Percentiles rank a stretch among this genome's conserved stretches.
Evolutionary conservation across 441 rosid genomes (phyloP).

Genomic region (Populus tomentosa): DNA sequence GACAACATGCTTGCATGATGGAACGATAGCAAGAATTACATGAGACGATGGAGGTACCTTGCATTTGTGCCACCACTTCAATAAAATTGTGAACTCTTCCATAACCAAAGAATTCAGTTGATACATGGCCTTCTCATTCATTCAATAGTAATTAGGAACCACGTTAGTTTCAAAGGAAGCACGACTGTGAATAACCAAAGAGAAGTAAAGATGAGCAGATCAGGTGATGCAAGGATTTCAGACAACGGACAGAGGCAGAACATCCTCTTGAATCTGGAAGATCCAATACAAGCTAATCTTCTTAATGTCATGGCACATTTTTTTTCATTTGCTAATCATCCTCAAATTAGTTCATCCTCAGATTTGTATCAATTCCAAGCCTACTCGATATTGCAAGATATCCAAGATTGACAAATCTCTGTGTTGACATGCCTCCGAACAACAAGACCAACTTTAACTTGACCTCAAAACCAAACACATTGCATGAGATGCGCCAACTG

Average conservation of each 20-base stretch:
- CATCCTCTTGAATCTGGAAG: not conserved
- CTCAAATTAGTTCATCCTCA: not conserved
- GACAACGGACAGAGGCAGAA: not conserved
- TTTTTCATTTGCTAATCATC: not conserved
- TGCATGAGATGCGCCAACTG: conserved; percentile 88
- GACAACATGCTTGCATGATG: not conserved
- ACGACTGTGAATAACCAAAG: not conserved
- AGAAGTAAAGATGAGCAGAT: not conserved
- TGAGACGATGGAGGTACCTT: not conserved
- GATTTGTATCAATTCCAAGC: not conserved
- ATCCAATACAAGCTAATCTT: not conserved
- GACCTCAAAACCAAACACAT: conserved; percentile 71
- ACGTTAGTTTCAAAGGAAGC: not conserved
- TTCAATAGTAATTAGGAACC: not conserved
- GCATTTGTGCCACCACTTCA: not conserved
- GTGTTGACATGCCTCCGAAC: not conserved
- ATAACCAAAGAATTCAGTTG: not conserved
- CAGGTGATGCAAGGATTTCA: not conserved
- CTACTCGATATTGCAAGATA: not conserved
- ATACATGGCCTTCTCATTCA: not conserved
- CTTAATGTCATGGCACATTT: not conserved
- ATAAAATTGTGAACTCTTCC: not conserved
- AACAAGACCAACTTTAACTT: not conserved
- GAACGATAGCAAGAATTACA: not conserved
- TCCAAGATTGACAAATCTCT: not conserved